A percentile compares a stretch with the other conserved stretches of the same genome.
Conservation (phyloP, 176 grass and related monocot genomes). For the Secale cereale region DNA sequence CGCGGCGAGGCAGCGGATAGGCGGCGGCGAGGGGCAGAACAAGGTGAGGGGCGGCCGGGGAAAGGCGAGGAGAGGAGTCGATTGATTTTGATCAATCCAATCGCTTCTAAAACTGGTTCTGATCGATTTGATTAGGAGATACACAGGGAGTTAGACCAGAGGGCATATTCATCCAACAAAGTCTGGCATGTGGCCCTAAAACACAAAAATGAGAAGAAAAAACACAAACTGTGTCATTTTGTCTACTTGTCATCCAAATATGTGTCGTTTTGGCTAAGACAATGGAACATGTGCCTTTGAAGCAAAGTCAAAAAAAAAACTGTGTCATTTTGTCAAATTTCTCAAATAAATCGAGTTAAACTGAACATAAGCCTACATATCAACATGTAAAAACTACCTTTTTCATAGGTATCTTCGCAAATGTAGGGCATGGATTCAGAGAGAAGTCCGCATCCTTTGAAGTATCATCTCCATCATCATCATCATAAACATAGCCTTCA, state of each 20-base stretch:
- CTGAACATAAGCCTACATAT: background rate
- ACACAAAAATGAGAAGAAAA: background rate
- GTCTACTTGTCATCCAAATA: background rate
- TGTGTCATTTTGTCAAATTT: background rate
- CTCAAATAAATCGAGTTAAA: background rate
- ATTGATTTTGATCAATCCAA: background rate
- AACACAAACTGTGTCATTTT: background rate
- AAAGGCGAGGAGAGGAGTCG: background rate
- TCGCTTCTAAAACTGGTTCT: background rate
- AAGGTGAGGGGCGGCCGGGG: background rate
- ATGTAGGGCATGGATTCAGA: background rate
- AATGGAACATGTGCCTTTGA: background rate
- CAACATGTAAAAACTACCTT: constrained; percentile 34
- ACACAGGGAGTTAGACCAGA: background rate
- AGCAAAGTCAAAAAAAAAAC: background rate
- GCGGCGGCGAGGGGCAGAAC: background rate
- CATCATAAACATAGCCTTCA: constrained; percentile 36
- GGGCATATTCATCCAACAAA: background rate
- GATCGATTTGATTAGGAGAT: background rate
- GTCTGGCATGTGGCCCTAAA: background rate
- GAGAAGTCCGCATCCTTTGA: constrained; percentile 33
- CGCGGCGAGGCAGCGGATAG: background rate
- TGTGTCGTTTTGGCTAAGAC: background rate
- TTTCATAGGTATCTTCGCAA: constrained; percentile 15
- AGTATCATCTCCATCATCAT: constrained; percentile 8